Evolutionary conservation across 192 early-diverging fungal genomes (phyloP), one percentile per base, ranked within the genome.

Genomic region (Podochytrium sp.): DNA sequence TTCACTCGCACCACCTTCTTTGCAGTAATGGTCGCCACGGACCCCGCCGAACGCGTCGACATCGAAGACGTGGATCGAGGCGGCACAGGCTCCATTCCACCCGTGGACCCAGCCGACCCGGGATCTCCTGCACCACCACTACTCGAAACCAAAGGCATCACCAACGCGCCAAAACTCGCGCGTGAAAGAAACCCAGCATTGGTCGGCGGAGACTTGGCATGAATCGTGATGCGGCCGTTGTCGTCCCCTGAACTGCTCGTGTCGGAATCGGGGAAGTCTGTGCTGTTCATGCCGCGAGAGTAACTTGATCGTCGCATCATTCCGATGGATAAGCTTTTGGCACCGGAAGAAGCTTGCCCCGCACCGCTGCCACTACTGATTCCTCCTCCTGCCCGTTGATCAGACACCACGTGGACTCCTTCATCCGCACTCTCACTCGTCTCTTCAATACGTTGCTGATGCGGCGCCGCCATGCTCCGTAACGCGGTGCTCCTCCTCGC

Each of bases 1-100:
- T 71, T 71, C 18, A 71, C 69, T 2, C 69, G 53, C 2, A 71
- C 56, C 7, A 71, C 69, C 34, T 60, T 71, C 33, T 71, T 71
- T 12, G 47, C 52, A 20, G 33, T 70, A 1, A 69, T 55, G 20
- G 40, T 40, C 5, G 55, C 16, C 20, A 69, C 47, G 25, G 51
- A 56, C 20, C 42, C 39, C 7, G 63, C 29, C 1, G 66, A 69
- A 1, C 69, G 49, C 2, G 69, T 60, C 14, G 69, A 71, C 25
- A 71, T 47, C 27, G 69, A 71, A 25, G 69, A 71, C 7, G 69
- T 55, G 12, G 56, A 60, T 32, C 69, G 7, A 3, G 69, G 69
- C 2, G 69, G 69, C 12, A 20, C 40, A n/a, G n/a, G n/a, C n/a
- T n/a, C n/a, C n/a, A n/a, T n/a, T n/a, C n/a, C n/a, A n/a, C n/a